A percentile compares a stretch with the other conserved stretches of the same genome.
phyloP scores from a whole-genome alignment of 345 rosid species.

The Salix udensis region DNA sequence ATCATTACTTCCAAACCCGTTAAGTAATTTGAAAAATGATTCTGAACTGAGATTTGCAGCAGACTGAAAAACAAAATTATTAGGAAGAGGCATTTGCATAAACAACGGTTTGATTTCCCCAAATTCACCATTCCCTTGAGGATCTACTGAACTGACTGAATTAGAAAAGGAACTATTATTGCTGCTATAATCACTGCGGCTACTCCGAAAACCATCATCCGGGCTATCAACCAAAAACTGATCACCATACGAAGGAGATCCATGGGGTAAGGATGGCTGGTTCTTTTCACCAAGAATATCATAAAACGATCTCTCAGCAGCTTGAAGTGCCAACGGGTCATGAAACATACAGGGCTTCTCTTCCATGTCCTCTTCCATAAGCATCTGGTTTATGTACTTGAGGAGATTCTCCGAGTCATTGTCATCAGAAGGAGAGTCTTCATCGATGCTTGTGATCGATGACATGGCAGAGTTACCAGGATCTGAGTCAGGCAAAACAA shows the following conservation, averaged over 20 bases:
- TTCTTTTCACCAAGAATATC: slow-evolving; percentile 48
- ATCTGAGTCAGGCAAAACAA: slow-evolving; percentile 18
- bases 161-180: slow-evolving; percentile 29
- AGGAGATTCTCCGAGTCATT: slow-evolving; percentile 46
- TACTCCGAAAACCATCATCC: slow-evolving; percentile 32
- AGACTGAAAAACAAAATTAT: slow-evolving; percentile 50
- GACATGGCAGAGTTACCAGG: slow-evolving; percentile 22
- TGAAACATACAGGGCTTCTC: slow-evolving; percentile 45
- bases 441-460: slow-evolving; percentile 14
- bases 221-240: slow-evolving; percentile 40
- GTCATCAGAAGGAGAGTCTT: slow-evolving; percentile 49
- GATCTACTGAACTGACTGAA: slow-evolving; percentile 36
- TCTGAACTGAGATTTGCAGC: slow-evolving; percentile 26
- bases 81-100: slow-evolving; percentile 24
- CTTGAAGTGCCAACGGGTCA: slow-evolving; percentile 52
- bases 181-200: slow-evolving; percentile 35
- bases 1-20: slow-evolving; percentile 24
- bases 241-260: slow-evolving; percentile 18
- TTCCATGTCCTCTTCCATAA: slow-evolving; percentile 69
- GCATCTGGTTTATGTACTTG: slow-evolving; percentile 57
- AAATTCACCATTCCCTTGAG: slow-evolving; percentile 35
- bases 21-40: slow-evolving; percentile 15
- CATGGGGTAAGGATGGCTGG: slow-evolving; percentile 17
- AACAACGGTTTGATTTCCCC: slow-evolving; percentile 14
- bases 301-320: slow-evolving; percentile 62